Evolutionary conservation across 305 asterid genomes (phyloP), one percentile per base, ranked within the genome.

Genomic region (Fraxinus sp.): DNA sequence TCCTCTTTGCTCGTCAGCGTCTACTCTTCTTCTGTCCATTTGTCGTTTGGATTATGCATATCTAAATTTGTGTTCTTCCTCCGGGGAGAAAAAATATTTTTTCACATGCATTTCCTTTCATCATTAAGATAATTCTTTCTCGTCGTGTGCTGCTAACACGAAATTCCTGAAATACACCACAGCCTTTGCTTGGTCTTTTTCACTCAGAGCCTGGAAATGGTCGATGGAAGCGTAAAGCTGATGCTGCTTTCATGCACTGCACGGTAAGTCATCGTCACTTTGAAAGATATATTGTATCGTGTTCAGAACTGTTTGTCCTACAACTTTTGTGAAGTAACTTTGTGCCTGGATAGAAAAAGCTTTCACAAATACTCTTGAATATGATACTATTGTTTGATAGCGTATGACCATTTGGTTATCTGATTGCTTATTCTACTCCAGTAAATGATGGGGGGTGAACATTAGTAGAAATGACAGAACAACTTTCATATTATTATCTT

Each of bases 191-290:
- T 36, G 89, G 92, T 44, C 90, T 95, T 76, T 94, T 94, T 88
- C 93, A 92, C 81, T 82, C 92, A 33, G 94, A 88, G 84, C 97
- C 98, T 72, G 92, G 97, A 86, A 93, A 90, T 79, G 90, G 91
- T 84, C 74, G 84, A 71, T 93, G 97, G 97, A 95, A 95, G 89
- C 99, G 98, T 83, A 94, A 90, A 87, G 98, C 90, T 79, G 99
- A 95, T 86, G 88, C 95, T 84, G 97, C 97, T 83, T 89, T 93
- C 76, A 79, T 80, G 83, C 82, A 78, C 85, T 91, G 95, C 92
- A 87, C 84, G 86, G 99, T 95, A 89, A 22, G 89, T 83, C 80
- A 62, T 73, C 30, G 10, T 64, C 78, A 49, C 44, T 78, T 57
- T 70, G 80, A 18, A 52, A 72, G 49, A 80, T 74, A 41, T 32